Percentiles rank a stretch among this genome's conserved stretches.
These are phyloP conservation scores for Corynespora cassiicola DNA, from an alignment of 2,329 filamentous ascomycete genomes.

Conservation along the genomic window DNA sequence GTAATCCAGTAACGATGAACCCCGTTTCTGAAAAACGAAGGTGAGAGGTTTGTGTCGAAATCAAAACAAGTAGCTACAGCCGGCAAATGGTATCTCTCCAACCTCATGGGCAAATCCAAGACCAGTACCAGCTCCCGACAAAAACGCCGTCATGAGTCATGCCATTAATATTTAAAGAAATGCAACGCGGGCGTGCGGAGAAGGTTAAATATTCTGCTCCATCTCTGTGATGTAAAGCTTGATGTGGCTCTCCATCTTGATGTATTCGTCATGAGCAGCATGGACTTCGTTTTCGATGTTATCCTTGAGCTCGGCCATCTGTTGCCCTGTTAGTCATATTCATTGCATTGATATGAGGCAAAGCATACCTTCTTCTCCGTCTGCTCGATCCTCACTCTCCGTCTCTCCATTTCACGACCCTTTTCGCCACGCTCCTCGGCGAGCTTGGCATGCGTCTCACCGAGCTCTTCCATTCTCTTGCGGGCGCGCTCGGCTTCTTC, in stretches of 20 bases:
- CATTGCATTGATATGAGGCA: conserved; percentile 7
- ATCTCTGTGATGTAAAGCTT: conserved; percentile 98
- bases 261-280: conserved; percentile 88
- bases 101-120: no score
- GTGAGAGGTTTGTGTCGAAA: no score
- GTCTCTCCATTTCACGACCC: conserved; percentile 88
- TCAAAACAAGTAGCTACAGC: no score
- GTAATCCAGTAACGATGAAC: no score
- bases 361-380: conserved; percentile 91
- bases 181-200: no score
- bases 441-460: conserved; percentile 78
- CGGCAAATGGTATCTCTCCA: no score
- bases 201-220: conserved; percentile 80
- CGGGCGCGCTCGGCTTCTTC: conserved; percentile 83
- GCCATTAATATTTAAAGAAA: no score
- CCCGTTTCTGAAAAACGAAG: no score
- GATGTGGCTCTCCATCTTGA: conserved; percentile 97
- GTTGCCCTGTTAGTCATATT: conserved; percentile 16
- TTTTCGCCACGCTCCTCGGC: conserved; percentile 87
- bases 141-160: no score
- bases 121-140: no score
- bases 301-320: conserved; percentile 98
- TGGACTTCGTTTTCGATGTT: conserved; percentile 96
- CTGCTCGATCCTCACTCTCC: conserved; percentile 93
- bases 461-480: conserved; percentile 87